phyloP scores from a whole-genome alignment of 2,329 filamentous ascomycete species.

The Blumeria graminis region DNA sequence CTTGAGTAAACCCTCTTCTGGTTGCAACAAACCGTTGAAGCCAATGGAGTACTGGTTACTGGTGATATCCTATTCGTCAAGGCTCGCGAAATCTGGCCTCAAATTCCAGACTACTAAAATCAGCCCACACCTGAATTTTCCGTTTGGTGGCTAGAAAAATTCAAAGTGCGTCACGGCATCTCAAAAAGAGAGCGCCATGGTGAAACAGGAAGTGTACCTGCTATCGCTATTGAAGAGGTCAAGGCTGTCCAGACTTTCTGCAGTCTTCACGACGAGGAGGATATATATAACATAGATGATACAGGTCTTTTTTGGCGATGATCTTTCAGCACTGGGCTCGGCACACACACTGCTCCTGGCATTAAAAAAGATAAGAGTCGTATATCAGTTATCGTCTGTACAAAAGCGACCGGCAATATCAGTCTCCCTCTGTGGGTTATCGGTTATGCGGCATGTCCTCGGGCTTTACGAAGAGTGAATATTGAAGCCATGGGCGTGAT shows the following conservation, averaged over 20 bases:
- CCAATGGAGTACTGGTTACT: background rate
- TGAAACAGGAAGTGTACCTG: background rate
- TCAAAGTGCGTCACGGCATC: background rate
- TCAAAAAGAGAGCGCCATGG: background rate
- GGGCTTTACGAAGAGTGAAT: background rate
- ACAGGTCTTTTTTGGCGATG: background rate
- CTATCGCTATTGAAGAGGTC: background rate
- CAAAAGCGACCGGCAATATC: conserved; percentile 1
- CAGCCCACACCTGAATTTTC: background rate
- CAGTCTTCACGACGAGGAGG: background rate
- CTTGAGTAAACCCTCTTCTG: too few relatives aligned
- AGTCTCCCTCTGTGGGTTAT: background rate
- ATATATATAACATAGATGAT: conserved; percentile 1
- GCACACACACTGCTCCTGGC: conserved; percentile 11
- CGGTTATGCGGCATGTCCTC: background rate
- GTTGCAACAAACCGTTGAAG: too few relatives aligned
- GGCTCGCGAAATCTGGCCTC: background rate
- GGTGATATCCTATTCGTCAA: background rate
- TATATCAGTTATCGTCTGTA: background rate
- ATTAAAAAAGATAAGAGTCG: background rate
- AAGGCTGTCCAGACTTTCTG: background rate
- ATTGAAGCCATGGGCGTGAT: background rate
- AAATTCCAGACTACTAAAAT: background rate
- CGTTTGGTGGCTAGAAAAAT: background rate
- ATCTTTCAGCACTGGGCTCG: conserved; percentile 16